phyloP scores from a whole-genome alignment of 2,329 filamentous ascomycete species.

The Fusarium chlamydosporum region DNA sequence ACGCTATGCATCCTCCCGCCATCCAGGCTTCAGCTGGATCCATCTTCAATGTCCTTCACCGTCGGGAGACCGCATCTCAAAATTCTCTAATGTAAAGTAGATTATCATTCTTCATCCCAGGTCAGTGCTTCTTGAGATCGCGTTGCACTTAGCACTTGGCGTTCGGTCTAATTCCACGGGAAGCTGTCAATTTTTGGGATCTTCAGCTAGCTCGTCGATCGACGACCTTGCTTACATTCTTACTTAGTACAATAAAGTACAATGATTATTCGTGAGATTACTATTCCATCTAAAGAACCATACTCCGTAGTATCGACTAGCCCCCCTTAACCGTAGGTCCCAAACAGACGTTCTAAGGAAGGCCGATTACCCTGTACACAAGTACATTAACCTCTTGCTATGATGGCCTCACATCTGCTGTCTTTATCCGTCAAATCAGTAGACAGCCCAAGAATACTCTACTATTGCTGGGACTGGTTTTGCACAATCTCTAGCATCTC shows the following conservation, averaged over 20 bases:
- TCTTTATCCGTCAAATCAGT: background rate
- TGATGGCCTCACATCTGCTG: conserved; percentile 10
- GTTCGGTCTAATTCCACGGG: conserved; percentile 17
- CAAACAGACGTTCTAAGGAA: conserved; percentile 20
- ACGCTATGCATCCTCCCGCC: conserved; percentile 14
- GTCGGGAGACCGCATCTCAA: conserved; percentile 2
- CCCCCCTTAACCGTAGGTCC: conserved; percentile 16
- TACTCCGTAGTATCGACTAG: conserved; percentile 4
- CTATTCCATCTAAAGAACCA: conserved; percentile 5
- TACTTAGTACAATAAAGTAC: background rate
- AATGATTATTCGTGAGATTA: conserved; percentile 6
- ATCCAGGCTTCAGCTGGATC: conserved; percentile 3
- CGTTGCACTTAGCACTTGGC: conserved; percentile 9
- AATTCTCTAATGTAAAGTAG: conserved; percentile 15
- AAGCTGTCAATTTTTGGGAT: conserved; percentile 1
- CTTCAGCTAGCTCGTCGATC: conserved; percentile 13
- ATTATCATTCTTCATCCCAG: conserved; percentile 24
- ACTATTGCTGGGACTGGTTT: background rate
- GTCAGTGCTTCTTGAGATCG: conserved; percentile 4
- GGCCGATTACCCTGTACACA: conserved; percentile 15
- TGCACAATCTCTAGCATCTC: background rate
- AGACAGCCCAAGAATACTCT: conserved; percentile 11
- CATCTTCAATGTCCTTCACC: background rate
- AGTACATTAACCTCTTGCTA: conserved; percentile 7
- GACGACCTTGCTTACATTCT: background rate